Conservation (phyloP, 164 flowering plant genomes). For the Annona squamosa region DNA sequence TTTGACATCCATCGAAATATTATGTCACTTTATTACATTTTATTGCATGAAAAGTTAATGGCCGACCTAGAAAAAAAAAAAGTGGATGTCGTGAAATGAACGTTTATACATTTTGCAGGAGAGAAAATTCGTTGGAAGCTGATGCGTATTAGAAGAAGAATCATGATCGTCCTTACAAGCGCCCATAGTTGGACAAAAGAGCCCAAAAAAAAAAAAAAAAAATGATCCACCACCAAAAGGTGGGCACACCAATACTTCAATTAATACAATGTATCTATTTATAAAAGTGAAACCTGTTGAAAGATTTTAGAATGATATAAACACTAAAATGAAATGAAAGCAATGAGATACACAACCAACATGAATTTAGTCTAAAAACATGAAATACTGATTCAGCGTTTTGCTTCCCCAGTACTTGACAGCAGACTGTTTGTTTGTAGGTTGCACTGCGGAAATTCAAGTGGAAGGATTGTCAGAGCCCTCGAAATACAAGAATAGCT, state of each 20-base stretch:
- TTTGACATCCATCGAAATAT: neutral
- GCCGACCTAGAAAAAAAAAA: neutral
- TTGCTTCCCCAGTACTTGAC: neutral
- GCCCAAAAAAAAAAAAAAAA: neutral
- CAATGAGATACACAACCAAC: neutral
- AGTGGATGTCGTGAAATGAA: neutral
- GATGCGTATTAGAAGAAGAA: neutral
- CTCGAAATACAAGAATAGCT: constrained; percentile 52
- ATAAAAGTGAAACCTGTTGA: neutral
- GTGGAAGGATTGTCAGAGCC: constrained; percentile 79
- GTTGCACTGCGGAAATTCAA: constrained; percentile 61
- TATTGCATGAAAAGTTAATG: neutral
- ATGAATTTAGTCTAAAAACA: neutral
- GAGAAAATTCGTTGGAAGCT: neutral
- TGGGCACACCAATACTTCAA: neutral
- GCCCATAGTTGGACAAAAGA: neutral
- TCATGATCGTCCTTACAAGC: neutral
- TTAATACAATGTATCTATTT: too few species aligned
- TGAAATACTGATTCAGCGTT: neutral
- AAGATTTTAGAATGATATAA: too few species aligned
- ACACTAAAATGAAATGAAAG: too few species aligned
- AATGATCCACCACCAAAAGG: neutral
- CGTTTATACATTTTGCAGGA: neutral
- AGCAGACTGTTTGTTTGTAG: constrained; percentile 20
- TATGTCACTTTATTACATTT: too few species aligned